phyloP scores from a whole-genome alignment of 192 early-diverging fungal genomes.

The Thoreauomyces humboldtii region DNA sequence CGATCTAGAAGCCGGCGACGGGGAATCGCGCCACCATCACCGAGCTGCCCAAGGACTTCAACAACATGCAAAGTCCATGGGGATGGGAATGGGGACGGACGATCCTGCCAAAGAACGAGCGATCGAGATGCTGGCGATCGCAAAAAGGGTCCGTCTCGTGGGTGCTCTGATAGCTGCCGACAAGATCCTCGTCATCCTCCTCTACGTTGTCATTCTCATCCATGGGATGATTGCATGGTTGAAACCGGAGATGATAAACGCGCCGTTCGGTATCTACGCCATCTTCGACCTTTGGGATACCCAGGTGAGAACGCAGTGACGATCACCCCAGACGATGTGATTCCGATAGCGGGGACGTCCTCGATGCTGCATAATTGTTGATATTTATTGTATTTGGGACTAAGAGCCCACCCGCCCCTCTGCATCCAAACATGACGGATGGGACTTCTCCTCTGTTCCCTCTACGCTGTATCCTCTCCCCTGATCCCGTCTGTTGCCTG shows the following conservation, averaged over 20 bases:
- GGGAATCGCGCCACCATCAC: not conserved
- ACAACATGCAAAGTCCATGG: not conserved
- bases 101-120: slow-evolving; percentile 9
- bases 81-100: not conserved
- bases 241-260: not conserved
- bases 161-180: slow-evolving; percentile 14
- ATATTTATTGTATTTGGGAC: no score
- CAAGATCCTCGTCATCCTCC: slow-evolving; percentile 15
- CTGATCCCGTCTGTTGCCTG: no score
- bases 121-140: slow-evolving; percentile 17
- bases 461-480: no score
- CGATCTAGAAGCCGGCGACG: not conserved
- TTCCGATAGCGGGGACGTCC: no score
- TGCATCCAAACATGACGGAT: no score
- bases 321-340: no score
- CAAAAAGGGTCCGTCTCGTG: slow-evolving; percentile 15
- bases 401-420: no score
- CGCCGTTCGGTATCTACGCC: slow-evolving; percentile 21
- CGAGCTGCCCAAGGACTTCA: not conserved
- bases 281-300: slow-evolving; percentile 7
- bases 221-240: slow-evolving; percentile 1
- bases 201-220: slow-evolving; percentile 16
- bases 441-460: no score
- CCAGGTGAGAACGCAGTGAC: not conserved
- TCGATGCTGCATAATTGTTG: no score